Evolutionary conservation across 1,284 basidiomycete genomes (phyloP).

Genomic region (Cryptococcus maquisensis): DNA sequence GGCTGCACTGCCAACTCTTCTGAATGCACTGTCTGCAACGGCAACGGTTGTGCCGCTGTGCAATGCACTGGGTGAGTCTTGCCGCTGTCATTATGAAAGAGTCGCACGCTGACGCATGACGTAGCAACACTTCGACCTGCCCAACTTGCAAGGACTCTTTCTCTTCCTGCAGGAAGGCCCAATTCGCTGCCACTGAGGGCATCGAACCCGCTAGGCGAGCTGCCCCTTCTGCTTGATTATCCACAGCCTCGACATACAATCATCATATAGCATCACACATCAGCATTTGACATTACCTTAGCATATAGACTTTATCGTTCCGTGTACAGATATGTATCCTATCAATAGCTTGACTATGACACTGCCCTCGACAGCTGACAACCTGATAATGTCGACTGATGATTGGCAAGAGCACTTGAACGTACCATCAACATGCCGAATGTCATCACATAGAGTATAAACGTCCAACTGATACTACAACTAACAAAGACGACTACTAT

Average conservation of each 20-base stretch:
- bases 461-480: not conserved
- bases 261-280: not conserved
- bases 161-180: conserved; percentile 34
- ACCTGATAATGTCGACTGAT: too few species aligned
- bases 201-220: conserved; percentile 31
- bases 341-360: too few species aligned
- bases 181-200: conserved; percentile 36
- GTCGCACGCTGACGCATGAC: conserved; percentile 1
- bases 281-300: not conserved
- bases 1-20: conserved; percentile 41
- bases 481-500: not conserved
- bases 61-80: conserved; percentile 44
- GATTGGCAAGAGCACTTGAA: too few species aligned
- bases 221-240: conserved; percentile 14
- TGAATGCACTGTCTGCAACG: conserved; percentile 37
- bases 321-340: too few species aligned
- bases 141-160: conserved; percentile 37
- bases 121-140: conserved; percentile 41
- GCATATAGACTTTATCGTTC: not conserved
- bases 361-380: too few species aligned
- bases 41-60: conserved; percentile 38
- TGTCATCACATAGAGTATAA: conserved; percentile 1
- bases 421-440: not conserved
- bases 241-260: not conserved
- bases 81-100: not conserved